These are phyloP conservation scores for Metroxylon sagu DNA, from an alignment of 176 grass and related monocot genomes.

Conservation along the genomic window DNA sequence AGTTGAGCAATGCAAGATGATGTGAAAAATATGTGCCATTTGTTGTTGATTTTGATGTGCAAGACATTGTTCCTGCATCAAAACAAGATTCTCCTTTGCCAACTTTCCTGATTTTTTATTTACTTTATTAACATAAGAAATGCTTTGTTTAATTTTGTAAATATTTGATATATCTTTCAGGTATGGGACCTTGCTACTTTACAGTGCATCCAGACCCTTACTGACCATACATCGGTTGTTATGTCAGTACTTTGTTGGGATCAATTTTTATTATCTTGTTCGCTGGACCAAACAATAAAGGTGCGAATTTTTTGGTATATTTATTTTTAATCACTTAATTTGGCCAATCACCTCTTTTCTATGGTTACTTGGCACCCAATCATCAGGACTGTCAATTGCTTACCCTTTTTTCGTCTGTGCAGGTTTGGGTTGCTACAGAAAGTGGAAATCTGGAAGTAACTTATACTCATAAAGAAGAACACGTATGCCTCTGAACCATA, in stretches of 20 bases:
- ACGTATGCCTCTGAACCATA: constrained; percentile 34
- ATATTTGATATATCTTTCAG: constrained; percentile 35
- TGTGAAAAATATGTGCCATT: too few relatives aligned
- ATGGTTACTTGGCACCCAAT: neutral
- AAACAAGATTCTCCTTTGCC: too few relatives aligned
- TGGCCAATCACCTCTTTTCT: constrained; percentile 4
- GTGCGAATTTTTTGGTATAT: constrained; percentile 32
- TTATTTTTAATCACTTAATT: constrained; percentile 1
- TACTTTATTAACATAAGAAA: neutral
- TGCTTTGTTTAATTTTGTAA: neutral
- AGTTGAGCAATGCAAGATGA: too few relatives aligned
- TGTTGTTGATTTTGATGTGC: too few relatives aligned
- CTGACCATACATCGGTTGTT: constrained; percentile 67
- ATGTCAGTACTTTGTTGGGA: constrained; percentile 97
- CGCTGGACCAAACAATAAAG: constrained; percentile 91
- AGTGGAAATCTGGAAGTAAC: constrained; percentile 77
- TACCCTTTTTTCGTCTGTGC: constrained; percentile 7
- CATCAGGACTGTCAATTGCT: too few relatives aligned
- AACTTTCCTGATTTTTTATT: neutral
- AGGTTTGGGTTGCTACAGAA: constrained; percentile 84
- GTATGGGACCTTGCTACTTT: constrained; percentile 87
- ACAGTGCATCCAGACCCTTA: constrained; percentile 87
- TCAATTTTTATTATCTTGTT: constrained; percentile 94
- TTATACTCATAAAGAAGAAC: constrained; percentile 88
- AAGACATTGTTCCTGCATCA: too few relatives aligned